A percentile compares a stretch with the other conserved stretches of the same genome.
Evolutionary conservation across 139 green algal genomes (phyloP).

Genomic region (Chlorella sp.): DNA sequence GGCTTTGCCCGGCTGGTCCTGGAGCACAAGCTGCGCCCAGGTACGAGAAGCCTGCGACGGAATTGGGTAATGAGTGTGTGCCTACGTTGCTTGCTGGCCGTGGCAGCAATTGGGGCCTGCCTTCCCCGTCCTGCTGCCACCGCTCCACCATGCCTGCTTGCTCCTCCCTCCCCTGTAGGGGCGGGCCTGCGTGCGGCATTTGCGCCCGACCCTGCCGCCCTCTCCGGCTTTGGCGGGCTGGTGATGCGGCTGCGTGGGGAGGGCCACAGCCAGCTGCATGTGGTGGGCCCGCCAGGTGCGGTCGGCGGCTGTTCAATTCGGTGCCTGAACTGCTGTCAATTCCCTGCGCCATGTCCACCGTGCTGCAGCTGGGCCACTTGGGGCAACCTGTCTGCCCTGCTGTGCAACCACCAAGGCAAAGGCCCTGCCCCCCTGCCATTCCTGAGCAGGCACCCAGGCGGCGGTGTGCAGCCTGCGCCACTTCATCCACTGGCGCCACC

Average conservation of each 20-base stretch:
- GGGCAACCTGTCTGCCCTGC: not conserved
- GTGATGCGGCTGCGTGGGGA: slow-evolving; percentile 76
- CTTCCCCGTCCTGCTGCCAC: slow-evolving; percentile 22
- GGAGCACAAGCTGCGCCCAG: slow-evolving; percentile 70
- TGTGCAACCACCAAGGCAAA: not conserved
- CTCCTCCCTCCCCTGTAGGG: not conserved
- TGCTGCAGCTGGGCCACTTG: not conserved
- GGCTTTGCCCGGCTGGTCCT: slow-evolving; percentile 71
- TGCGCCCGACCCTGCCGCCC: not conserved
- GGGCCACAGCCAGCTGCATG: slow-evolving; percentile 59
- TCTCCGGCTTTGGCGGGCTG: slow-evolving; percentile 66
- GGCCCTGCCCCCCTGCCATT: not conserved
- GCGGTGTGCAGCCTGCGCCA: slow-evolving; percentile 48
- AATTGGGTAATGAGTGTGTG: not conserved
- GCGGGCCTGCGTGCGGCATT: not conserved
- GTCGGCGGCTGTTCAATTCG: no score
- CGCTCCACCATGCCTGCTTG: not conserved
- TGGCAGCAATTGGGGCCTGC: not conserved
- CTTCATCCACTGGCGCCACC: slow-evolving; percentile 68
- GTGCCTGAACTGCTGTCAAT: not conserved
- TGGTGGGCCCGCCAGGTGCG: slow-evolving; percentile 65
- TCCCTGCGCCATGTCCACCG: not conserved
- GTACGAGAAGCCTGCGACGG: not conserved
- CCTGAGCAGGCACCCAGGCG: slow-evolving; percentile 15
- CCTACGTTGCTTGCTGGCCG: not conserved